These are phyloP conservation scores for Rhizophora mangle DNA, from an alignment of 345 rosid species.

Conservation along the genomic window DNA sequence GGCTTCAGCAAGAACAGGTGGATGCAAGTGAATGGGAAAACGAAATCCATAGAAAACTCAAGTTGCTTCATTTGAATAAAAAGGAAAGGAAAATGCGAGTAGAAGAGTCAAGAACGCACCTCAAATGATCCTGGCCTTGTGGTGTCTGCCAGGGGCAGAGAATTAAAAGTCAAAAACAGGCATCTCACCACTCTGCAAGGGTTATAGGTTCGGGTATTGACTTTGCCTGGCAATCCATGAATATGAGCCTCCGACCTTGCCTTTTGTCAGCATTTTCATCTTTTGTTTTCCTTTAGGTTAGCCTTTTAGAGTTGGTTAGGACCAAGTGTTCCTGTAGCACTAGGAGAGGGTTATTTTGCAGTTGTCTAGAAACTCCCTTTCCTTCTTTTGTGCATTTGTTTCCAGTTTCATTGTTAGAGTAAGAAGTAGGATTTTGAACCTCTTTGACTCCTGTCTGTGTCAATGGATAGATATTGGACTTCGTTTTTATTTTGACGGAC, in stretches of 20 bases:
- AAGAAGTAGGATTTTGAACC: no score
- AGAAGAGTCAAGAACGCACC: conserved; percentile 98
- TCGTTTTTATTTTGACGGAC: no score
- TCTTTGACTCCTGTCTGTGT: no score
- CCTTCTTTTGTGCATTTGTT: no score
- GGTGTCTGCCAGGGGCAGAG: conserved; percentile 27
- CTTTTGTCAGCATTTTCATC: neutral
- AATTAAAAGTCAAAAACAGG: conserved; percentile 1
- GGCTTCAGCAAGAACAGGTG: neutral
- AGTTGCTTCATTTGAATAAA: neutral
- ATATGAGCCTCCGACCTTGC: conserved; percentile 6
- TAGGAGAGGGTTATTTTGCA: neutral
- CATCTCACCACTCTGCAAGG: conserved; percentile 29
- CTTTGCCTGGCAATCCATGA: conserved; percentile 30
- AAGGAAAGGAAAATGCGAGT: neutral
- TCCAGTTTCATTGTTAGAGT: no score
- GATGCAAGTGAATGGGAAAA: neutral
- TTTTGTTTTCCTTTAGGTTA: neutral
- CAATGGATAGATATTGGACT: no score
- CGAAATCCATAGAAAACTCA: neutral
- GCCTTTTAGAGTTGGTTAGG: neutral
- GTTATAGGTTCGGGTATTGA: conserved; percentile 82
- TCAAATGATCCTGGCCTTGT: conserved; percentile 35
- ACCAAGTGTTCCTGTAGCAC: no score
- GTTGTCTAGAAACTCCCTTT: conserved; percentile 4